Percentiles rank a stretch among this genome's conserved stretches.
phyloP scores from a whole-genome alignment of 179 eudicot species.

The Corrigiola litoralis region DNA sequence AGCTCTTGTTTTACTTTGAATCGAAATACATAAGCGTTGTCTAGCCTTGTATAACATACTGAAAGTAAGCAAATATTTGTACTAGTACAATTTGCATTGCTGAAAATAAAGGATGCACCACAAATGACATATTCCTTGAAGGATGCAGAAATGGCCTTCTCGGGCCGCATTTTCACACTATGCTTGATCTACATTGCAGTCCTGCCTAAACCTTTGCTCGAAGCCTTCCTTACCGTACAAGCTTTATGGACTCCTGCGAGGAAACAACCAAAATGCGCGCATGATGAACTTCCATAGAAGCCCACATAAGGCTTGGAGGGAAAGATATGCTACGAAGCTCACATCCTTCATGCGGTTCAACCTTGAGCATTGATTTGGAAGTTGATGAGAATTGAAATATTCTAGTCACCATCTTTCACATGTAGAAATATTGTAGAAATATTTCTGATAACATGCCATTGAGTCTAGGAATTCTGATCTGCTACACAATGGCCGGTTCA shows the following conservation, averaged over 20 bases:
- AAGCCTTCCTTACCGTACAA: background rate
- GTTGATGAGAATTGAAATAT: slow-evolving; percentile 7
- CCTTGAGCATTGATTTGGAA: slow-evolving; percentile 11
- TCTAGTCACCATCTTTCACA: background rate
- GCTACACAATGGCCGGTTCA: slow-evolving; percentile 26
- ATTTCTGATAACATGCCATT: slow-evolving; percentile 18
- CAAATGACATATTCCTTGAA: background rate
- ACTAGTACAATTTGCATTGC: too few relatives aligned
- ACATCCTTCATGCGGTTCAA: slow-evolving; percentile 23
- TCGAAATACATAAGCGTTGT: too few relatives aligned
- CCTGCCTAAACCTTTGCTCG: background rate
- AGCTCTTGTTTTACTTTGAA: too few relatives aligned
- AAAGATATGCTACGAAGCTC: slow-evolving; percentile 15
- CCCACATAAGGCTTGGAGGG: slow-evolving; percentile 18
- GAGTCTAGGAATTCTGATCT: slow-evolving; percentile 15
- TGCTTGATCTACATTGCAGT: background rate
- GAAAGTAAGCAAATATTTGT: too few relatives aligned
- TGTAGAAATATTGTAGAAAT: slow-evolving; percentile 13
- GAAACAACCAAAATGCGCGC: slow-evolving; percentile 12
- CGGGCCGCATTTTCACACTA: background rate
- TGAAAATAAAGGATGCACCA: too few relatives aligned
- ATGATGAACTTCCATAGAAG: slow-evolving; percentile 17
- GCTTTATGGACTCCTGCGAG: background rate
- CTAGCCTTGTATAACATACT: too few relatives aligned
- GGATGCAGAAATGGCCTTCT: background rate